Evolutionary conservation across 2,329 filamentous ascomycete genomes (phyloP).

Genomic region (Xylaria hypoxylon): DNA sequence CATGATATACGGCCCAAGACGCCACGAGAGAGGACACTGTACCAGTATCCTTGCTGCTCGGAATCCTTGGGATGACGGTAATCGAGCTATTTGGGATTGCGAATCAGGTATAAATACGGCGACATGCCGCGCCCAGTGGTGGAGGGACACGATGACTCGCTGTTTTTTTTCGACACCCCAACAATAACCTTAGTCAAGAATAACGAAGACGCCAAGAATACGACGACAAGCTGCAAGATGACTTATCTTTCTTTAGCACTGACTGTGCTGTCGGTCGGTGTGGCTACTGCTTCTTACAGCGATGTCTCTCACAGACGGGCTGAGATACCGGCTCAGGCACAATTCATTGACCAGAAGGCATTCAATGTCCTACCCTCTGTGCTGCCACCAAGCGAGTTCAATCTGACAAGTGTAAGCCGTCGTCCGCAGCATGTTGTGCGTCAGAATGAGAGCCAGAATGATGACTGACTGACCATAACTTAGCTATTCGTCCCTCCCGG

Average conservation of each 20-base stretch:
- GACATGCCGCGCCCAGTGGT: background rate
- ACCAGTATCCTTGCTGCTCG: background rate
- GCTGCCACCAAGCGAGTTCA: conserved; percentile 52
- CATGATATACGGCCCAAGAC: conserved; percentile 2
- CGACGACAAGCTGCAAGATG: conserved; percentile 39
- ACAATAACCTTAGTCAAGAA: background rate
- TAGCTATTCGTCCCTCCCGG: conserved; percentile 60
- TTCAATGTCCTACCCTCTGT: conserved; percentile 58
- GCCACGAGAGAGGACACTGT: conserved; percentile 1
- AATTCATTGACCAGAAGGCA: conserved; percentile 58
- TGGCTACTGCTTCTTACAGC: conserved; percentile 37
- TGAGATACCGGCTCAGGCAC: conserved; percentile 53
- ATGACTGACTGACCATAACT: conserved; percentile 31
- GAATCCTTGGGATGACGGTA: background rate
- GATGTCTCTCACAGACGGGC: conserved; percentile 28
- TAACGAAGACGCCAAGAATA: background rate
- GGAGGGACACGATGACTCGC: background rate
- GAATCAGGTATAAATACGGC: conserved; percentile 27
- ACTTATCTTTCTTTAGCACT: conserved; percentile 35
- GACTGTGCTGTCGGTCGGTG: conserved; percentile 36
- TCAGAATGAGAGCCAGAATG: no score
- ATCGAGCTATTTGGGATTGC: background rate
- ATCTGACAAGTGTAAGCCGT: conserved; percentile 53
- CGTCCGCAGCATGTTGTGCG: background rate
- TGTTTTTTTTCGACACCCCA: background rate